These are phyloP conservation scores for Microstroma glucosiphilum DNA, from an alignment of 1,284 basidiomycete species.

Conservation along the genomic window DNA sequence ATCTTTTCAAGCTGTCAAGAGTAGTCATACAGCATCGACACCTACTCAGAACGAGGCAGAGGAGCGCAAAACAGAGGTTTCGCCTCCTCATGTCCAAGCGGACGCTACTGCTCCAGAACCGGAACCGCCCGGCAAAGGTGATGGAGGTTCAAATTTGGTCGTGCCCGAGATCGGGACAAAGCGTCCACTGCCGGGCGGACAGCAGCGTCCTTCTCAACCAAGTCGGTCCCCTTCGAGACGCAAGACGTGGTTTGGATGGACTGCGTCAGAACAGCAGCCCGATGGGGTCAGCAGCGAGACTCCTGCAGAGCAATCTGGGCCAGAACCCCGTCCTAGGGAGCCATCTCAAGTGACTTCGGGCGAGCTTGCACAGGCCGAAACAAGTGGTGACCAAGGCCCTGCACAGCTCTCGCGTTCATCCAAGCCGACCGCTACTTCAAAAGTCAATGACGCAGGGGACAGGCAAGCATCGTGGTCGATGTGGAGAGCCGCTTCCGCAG, in stretches of 20 bases:
- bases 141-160: no score
- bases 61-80: not conserved
- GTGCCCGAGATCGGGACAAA: no score
- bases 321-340: not conserved
- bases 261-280: not conserved
- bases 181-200: not conserved
- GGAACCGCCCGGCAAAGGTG: no score
- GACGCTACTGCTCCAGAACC: no score
- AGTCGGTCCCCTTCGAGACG: slow-evolving; percentile 6
- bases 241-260: slow-evolving; percentile 16
- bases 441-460: not conserved
- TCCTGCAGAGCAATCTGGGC: no score
- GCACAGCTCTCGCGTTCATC: not conserved
- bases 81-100: no score
- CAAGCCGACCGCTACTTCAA: not conserved
- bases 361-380: not conserved
- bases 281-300: not conserved
- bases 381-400: not conserved
- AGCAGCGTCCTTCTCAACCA: slow-evolving; percentile 5
- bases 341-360: not conserved
- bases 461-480: not conserved
- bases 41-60: not conserved
- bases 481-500: not conserved
- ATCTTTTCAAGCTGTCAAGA: not conserved
- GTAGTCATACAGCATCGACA: not conserved